Evolutionary conservation across 2,329 filamentous ascomycete species (phyloP).

Genomic region (Cadophora sp.): DNA sequence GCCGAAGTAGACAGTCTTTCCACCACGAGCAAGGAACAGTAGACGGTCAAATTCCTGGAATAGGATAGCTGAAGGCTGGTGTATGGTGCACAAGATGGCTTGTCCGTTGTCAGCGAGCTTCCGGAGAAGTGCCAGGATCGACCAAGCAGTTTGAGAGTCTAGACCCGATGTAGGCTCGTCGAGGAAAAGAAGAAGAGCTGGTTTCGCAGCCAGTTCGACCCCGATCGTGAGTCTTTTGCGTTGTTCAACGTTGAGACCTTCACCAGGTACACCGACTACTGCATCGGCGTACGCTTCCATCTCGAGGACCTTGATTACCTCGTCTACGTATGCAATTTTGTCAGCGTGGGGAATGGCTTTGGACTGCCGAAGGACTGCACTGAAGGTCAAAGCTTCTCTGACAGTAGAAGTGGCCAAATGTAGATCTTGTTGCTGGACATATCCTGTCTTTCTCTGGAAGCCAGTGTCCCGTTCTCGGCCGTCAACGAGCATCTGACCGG

Average conservation of each 20-base stretch:
- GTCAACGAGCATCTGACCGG: constrained; percentile 78
- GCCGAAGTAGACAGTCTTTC: constrained; percentile 82
- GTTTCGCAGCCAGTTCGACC: constrained; percentile 92
- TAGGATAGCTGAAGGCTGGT: constrained; percentile 94
- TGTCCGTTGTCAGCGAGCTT: constrained; percentile 89
- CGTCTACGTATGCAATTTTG: constrained; percentile 86
- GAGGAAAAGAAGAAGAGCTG: constrained; percentile 86
- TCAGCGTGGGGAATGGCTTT: constrained; percentile 73
- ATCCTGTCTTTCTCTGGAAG: constrained; percentile 92
- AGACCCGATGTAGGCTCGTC: constrained; percentile 96
- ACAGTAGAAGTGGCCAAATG: constrained; percentile 86
- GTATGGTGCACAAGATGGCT: constrained; percentile 95
- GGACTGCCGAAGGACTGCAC: constrained; percentile 84
- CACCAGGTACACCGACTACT: constrained; percentile 86
- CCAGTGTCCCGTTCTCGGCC: constrained; percentile 74
- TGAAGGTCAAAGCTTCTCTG: constrained; percentile 86
- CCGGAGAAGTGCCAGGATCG: constrained; percentile 85
- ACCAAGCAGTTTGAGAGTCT: constrained; percentile 92
- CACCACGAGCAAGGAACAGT: constrained; percentile 78
- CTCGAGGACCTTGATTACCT: constrained; percentile 88
- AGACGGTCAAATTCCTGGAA: constrained; percentile 90
- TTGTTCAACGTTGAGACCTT: constrained; percentile 78
- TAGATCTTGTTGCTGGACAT: constrained; percentile 76
- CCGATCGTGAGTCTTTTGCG: constrained; percentile 86
- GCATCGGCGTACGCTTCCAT: constrained; percentile 93